Conservation (phyloP, 768 basidiomycete species). For the Boletus vermiculosoides region DNA sequence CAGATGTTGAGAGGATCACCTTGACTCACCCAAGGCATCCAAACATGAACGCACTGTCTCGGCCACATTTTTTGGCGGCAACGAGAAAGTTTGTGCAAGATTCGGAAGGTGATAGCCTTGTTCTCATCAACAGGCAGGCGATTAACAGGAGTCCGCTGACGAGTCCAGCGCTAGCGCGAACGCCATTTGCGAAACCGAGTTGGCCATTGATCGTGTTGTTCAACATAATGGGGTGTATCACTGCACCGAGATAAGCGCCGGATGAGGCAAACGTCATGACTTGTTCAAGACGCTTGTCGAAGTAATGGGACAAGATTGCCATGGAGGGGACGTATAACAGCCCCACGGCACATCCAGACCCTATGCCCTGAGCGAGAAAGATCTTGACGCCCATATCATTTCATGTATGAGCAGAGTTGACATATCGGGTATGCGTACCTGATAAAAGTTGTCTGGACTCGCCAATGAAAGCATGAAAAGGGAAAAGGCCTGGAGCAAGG, state of each 20-base stretch:
- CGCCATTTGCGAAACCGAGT: slow-evolving; percentile 46
- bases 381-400: slow-evolving; percentile 33
- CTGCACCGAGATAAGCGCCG: slow-evolving; percentile 57
- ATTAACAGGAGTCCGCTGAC: slow-evolving; percentile 38
- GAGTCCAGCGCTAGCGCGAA: slow-evolving; percentile 42
- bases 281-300: slow-evolving; percentile 44
- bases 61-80: slow-evolving; percentile 21
- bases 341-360: slow-evolving; percentile 48
- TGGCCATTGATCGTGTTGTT: slow-evolving; percentile 45
- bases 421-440: slow-evolving; percentile 26
- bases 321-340: slow-evolving; percentile 48
- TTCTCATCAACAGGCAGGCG: slow-evolving; percentile 41
- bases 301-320: slow-evolving; percentile 53
- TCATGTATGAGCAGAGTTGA: too few species aligned
- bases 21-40: slow-evolving; percentile 27
- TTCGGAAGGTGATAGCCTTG: slow-evolving; percentile 39
- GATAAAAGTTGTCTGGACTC: slow-evolving; percentile 42
- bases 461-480: slow-evolving; percentile 49
- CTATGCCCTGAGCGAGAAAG: slow-evolving; percentile 52
- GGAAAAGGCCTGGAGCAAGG: slow-evolving; percentile 31
- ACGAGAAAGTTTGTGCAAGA: slow-evolving; percentile 20
- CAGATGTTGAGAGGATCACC: neutral
- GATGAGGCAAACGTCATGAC: slow-evolving; percentile 57
- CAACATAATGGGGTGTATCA: slow-evolving; percentile 62
- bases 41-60: slow-evolving; percentile 28